Percentiles rank a stretch among this genome's conserved stretches.
Conservation (phyloP, 1,284 basidiomycete species). For the Fomitopsis betulina region DNA sequence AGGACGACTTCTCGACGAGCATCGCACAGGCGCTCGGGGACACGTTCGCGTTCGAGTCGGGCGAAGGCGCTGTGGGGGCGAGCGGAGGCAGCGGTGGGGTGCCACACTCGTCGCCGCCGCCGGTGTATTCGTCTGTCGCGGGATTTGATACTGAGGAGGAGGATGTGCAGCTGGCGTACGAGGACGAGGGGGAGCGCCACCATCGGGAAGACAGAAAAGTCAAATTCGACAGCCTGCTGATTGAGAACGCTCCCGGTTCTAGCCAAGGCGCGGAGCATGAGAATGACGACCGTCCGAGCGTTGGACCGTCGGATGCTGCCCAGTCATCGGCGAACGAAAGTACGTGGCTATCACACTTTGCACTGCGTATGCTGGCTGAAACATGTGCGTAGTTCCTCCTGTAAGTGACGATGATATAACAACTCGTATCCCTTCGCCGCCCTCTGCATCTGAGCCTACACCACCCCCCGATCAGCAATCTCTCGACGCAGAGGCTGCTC, state of each 20-base stretch:
- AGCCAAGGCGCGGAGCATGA: constrained; percentile 11
- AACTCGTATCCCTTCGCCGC: constrained; percentile 6
- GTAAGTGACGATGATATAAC: background rate
- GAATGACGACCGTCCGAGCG: background rate
- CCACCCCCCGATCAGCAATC: constrained; percentile 33
- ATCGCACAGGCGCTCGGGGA: constrained; percentile 44
- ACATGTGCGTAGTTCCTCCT: background rate
- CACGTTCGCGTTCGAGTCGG: constrained; percentile 3
- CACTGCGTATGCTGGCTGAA: background rate
- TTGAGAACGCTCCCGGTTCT: constrained; percentile 10
- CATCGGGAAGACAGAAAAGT: constrained; percentile 20
- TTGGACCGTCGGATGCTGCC: background rate
- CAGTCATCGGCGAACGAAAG: background rate
- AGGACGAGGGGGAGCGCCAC: constrained; percentile 17
- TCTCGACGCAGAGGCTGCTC: constrained; percentile 59
- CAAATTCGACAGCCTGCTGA: constrained; percentile 17
- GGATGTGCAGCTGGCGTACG: constrained; percentile 35
- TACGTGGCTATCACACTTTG: background rate
- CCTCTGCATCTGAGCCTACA: constrained; percentile 1
- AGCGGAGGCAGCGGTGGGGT: background rate
- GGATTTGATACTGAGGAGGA: constrained; percentile 21
- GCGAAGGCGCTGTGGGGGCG: background rate
- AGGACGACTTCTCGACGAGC: constrained; percentile 47
- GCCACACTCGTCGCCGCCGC: constrained; percentile 20
- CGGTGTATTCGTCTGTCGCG: constrained; percentile 26